Percentiles rank a stretch among this genome's conserved stretches.
phyloP scores from a whole-genome alignment of 495 filamentous ascomycete genomes.

The Coniosporium apollinis region DNA sequence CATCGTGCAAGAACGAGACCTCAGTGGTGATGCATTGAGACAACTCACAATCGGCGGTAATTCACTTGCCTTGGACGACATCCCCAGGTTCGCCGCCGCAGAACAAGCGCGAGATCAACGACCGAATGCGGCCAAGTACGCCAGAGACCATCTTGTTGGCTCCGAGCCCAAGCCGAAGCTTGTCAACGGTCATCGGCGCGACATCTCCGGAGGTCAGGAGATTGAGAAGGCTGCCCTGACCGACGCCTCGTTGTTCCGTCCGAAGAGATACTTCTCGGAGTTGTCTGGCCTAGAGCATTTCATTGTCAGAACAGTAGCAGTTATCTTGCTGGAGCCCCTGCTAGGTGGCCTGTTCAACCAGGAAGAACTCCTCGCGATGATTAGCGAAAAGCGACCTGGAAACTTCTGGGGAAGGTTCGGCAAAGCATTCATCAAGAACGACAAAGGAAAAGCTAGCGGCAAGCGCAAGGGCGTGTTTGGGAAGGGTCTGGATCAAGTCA shows the following conservation, averaged over 20 bases:
- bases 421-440: conserved; percentile 72
- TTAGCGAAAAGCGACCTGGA: conserved; percentile 69
- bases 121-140: conserved; percentile 64
- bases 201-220: conserved; percentile 49
- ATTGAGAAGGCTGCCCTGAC: conserved; percentile 24
- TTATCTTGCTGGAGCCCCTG: conserved; percentile 87
- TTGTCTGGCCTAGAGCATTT: conserved; percentile 92
- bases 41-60: conserved; percentile 79
- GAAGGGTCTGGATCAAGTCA: conserved; percentile 64
- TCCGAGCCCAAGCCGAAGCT: conserved; percentile 50
- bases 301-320: conserved; percentile 87
- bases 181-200: conserved; percentile 61
- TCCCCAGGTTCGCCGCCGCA: conserved; percentile 89
- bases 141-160: conserved; percentile 56
- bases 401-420: conserved; percentile 98
- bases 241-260: conserved; percentile 33
- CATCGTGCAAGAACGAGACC: conserved; percentile 76
- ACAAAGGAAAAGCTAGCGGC: conserved; percentile 48
- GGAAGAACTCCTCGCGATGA: conserved; percentile 86
- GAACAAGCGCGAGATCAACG: conserved; percentile 89
- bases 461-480: conserved; percentile 95
- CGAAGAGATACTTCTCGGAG: conserved; percentile 86
- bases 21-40: conserved; percentile 50
- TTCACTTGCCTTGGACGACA: conserved; percentile 86
- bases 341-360: conserved; percentile 79